A percentile compares a stretch with the other conserved stretches of the same genome.
Evolutionary conservation across 108 stramenopile species (phyloP).

Genomic region (Skeletonema marinoi): DNA sequence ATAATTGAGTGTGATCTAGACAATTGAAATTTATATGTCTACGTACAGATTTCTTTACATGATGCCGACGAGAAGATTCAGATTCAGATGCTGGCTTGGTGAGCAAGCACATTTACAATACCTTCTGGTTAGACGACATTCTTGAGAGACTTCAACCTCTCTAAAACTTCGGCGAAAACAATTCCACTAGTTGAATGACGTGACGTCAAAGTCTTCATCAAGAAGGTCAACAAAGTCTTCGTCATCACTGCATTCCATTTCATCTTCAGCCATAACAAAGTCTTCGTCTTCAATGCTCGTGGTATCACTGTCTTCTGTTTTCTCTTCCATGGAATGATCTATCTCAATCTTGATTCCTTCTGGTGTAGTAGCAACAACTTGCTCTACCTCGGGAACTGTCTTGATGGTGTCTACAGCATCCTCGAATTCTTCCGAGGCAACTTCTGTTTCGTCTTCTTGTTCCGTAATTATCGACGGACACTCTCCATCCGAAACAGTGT

Average conservation of each 20-base stretch:
- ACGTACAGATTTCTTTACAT: neutral
- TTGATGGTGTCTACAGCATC: neutral
- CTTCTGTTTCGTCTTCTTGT: slow-evolving; percentile 23
- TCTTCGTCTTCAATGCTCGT: neutral
- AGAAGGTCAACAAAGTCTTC: slow-evolving; percentile 28
- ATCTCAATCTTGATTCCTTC: slow-evolving; percentile 1
- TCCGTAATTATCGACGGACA: slow-evolving; percentile 10
- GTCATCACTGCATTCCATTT: neutral
- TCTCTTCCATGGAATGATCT: neutral
- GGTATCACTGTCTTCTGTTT: neutral
- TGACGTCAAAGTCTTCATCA: slow-evolving; percentile 11
- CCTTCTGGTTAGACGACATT: neutral
- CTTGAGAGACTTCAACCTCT: neutral
- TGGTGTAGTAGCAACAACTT: neutral
- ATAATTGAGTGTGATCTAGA: too few relatives aligned
- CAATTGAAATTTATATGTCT: too few relatives aligned
- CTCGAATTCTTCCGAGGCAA: slow-evolving; percentile 3
- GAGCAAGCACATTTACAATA: too few relatives aligned
- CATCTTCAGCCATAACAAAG: slow-evolving; percentile 20
- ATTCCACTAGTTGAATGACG: neutral
- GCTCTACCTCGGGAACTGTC: neutral
- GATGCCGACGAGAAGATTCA: neutral
- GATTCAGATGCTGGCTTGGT: too few relatives aligned
- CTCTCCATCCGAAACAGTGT: neutral
- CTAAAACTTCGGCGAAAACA: neutral